Conservation (phyloP, 2,329 filamentous ascomycete genomes). For the Venturiaceae sp. region DNA sequence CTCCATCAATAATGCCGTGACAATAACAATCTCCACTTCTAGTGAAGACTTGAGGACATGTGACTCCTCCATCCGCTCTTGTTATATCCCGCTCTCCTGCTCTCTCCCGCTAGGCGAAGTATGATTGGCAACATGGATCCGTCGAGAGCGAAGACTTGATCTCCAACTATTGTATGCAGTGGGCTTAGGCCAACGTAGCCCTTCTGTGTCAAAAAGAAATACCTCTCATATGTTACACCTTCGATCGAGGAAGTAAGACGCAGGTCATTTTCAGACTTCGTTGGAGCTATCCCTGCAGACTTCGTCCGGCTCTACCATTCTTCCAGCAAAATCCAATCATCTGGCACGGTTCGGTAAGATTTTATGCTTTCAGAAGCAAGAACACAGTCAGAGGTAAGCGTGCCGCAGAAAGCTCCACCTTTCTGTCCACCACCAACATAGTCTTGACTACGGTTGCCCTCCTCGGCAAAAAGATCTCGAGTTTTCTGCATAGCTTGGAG, state of each 20-base stretch:
- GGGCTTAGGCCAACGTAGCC: background rate
- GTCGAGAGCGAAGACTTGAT: background rate
- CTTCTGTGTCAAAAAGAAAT: background rate
- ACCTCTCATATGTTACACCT: background rate
- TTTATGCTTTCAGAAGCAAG: too few species aligned
- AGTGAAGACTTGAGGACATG: background rate
- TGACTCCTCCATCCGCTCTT: background rate
- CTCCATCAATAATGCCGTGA: background rate
- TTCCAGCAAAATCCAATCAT: background rate
- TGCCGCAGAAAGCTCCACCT: background rate
- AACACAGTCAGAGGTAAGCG: background rate
- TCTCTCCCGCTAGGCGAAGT: background rate
- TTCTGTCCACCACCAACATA: background rate
- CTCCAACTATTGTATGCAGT: background rate
- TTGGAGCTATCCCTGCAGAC: background rate
- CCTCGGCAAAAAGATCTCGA: background rate
- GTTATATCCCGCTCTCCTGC: background rate
- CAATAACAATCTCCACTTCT: background rate
- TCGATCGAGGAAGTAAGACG: background rate
- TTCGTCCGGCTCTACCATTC: background rate
- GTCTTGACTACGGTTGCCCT: background rate
- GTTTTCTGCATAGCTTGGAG: background rate
- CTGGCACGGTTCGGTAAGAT: background rate
- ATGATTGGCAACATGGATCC: background rate
- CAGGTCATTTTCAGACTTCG: background rate